Percentiles rank a stretch among this genome's conserved stretches.
Evolutionary conservation across 1,139 yeast species (phyloP).

Genomic region (Hansenula lynferdii): DNA sequence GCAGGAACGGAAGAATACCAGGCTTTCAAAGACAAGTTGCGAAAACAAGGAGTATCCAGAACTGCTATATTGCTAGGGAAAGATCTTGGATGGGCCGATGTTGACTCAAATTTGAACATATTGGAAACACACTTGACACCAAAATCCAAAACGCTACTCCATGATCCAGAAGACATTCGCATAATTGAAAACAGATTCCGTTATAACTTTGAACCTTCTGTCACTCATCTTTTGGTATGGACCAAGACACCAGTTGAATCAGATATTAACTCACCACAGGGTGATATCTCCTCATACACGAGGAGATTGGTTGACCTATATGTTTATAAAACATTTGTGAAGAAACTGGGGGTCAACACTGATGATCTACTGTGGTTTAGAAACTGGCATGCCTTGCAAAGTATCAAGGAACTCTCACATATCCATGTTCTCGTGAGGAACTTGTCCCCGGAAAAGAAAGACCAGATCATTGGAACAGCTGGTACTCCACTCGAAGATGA

Average conservation of each 20-base stretch:
- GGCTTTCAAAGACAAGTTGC: neutral
- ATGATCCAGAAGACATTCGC: slow-evolving; percentile 8
- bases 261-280: slow-evolving; percentile 5
- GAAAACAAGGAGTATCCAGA: neutral
- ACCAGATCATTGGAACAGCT: neutral
- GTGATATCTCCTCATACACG: slow-evolving; percentile 1
- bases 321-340: slow-evolving; percentile 35
- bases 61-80: slow-evolving; percentile 3
- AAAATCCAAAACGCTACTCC: slow-evolving; percentile 3
- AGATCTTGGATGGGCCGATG: slow-evolving; percentile 5
- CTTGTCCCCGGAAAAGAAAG: neutral
- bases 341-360: slow-evolving; percentile 28
- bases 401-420: slow-evolving; percentile 50
- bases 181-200: slow-evolving; percentile 29
- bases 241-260: slow-evolving; percentile 30
- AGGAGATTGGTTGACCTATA: slow-evolving; percentile 6
- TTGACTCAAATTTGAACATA: slow-evolving; percentile 3
- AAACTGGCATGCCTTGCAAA: slow-evolving; percentile 46
- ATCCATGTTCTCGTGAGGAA: slow-evolving; percentile 29
- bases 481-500: neutral
- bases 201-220: slow-evolving; percentile 24
- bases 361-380: slow-evolving; percentile 50
- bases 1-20: neutral
- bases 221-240: slow-evolving; percentile 30
- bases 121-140: slow-evolving; percentile 2